Evolutionary conservation across 345 rosid genomes (phyloP), one percentile per base, ranked within the genome.

Genomic region (Lepidium didymum): DNA sequence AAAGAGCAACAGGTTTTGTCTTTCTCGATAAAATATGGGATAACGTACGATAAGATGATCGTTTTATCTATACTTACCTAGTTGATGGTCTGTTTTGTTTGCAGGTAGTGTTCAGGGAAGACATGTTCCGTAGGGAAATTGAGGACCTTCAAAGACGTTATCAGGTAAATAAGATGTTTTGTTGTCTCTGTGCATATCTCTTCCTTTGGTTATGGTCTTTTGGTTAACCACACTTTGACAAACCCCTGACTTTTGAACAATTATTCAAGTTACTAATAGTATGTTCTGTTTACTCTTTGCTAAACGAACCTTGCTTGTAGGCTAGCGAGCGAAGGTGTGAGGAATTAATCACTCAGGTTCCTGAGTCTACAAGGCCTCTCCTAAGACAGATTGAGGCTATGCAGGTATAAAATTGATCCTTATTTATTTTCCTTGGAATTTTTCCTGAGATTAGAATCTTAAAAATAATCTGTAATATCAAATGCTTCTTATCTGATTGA

Each of bases 301-400:
- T 68, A 56, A 62, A 29, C 41, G 34, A 53, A 62, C 61, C 29
- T 66, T 23, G 73, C 64, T 50, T 77, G 29, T 68, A 95, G 99
- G 96, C 87, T 79, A 91, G 94, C 84, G 99, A 95, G 73, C 93
- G 99, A 1, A 94, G 98, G 35, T 91, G 98, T 72, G 99, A 95
- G 83, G 99, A 95, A 80, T 86, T 95, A 80, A 79, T 95, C 50
- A 85, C 89, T 34, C 99, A 89, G 81, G 99, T 95, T 67, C 99
- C 99, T 56, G 99, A 95, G 63, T 95, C 99, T 60, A 95, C 99
- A 23, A 85, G 97, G 82, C 99, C 99, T 72, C 93, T 95, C 66
- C 69, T 89, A 70, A 83, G 98, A 79, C 99, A 95, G 83, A 95
- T 95, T 67, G 96, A 95, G 79, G 97, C 99, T 23, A 89, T 95